Conservation (phyloP, 1,139 yeast species). For the Debaryomyces nepalensis region DNA sequence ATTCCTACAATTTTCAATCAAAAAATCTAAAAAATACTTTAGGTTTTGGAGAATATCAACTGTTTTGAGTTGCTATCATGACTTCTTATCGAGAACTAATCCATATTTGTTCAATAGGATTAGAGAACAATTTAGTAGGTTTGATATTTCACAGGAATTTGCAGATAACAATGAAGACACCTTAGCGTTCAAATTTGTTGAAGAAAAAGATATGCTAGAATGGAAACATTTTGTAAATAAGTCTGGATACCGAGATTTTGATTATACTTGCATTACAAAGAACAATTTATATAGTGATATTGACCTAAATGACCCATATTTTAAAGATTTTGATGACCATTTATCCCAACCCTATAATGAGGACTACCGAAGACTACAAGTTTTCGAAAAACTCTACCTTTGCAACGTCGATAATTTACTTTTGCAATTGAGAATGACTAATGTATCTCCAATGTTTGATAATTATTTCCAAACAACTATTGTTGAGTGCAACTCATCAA, state of each 20-base stretch:
- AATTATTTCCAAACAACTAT: background rate
- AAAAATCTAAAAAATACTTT: background rate
- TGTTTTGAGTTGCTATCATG: background rate
- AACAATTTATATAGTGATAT: background rate
- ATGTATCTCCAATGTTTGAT: background rate
- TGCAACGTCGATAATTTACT: background rate
- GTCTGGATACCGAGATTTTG: background rate
- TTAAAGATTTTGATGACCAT: constrained; percentile 1
- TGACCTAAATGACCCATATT: background rate
- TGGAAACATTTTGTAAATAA: background rate
- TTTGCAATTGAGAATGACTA: background rate
- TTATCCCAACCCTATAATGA: background rate
- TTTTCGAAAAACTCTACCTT: background rate
- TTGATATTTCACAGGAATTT: no score
- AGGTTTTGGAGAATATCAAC: background rate
- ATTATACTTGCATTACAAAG: background rate
- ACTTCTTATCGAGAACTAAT: background rate
- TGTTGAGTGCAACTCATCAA: background rate
- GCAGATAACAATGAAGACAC: no score
- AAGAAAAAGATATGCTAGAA: background rate
- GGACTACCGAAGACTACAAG: background rate
- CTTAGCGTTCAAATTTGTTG: background rate
- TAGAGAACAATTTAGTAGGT: background rate
- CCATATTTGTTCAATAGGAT: background rate
- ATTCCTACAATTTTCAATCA: background rate